phyloP scores from a whole-genome alignment of 2,329 filamentous ascomycete species.

The Aspergillus sergii region DNA sequence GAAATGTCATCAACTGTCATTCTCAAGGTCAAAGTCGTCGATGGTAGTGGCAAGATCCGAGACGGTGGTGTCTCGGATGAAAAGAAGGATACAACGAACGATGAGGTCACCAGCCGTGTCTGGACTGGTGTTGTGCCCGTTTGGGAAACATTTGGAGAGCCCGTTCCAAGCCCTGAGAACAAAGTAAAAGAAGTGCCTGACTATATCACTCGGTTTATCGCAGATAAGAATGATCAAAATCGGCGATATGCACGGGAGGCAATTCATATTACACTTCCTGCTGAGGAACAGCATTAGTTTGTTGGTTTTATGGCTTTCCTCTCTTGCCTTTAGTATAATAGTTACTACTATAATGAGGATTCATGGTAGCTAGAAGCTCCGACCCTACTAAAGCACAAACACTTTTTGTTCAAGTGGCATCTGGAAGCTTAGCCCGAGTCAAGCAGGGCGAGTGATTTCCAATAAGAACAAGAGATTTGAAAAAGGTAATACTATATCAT shows the following conservation, averaged over 20 bases:
- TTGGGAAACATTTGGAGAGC: conserved; percentile 64
- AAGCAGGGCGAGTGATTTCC: too few relatives aligned
- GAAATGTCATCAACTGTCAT: conserved; percentile 78
- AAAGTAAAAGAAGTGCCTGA: conserved; percentile 60
- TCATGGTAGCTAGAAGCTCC: neutral
- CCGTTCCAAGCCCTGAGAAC: conserved; percentile 64
- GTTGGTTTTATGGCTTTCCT: neutral
- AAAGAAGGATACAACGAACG: conserved; percentile 54
- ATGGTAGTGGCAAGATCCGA: conserved; percentile 75
- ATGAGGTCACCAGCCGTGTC: conserved; percentile 52
- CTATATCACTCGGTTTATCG: conserved; percentile 61
- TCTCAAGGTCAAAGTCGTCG: conserved; percentile 67
- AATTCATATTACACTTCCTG: conserved; percentile 28
- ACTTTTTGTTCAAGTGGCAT: too few relatives aligned
- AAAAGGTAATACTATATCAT: too few relatives aligned
- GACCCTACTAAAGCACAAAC: neutral
- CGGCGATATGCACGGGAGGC: conserved; percentile 44
- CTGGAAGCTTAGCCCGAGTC: too few relatives aligned
- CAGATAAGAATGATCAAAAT: conserved; percentile 50
- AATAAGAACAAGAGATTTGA: too few relatives aligned
- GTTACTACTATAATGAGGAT: neutral
- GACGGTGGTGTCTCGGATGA: conserved; percentile 66
- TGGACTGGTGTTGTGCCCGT: conserved; percentile 69
- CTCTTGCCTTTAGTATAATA: neutral
- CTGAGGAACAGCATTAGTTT: conserved; percentile 33